These are phyloP conservation scores for Colletotrichum nymphaeae DNA, from an alignment of 2,329 filamentous ascomycete genomes.

Conservation along the genomic window DNA sequence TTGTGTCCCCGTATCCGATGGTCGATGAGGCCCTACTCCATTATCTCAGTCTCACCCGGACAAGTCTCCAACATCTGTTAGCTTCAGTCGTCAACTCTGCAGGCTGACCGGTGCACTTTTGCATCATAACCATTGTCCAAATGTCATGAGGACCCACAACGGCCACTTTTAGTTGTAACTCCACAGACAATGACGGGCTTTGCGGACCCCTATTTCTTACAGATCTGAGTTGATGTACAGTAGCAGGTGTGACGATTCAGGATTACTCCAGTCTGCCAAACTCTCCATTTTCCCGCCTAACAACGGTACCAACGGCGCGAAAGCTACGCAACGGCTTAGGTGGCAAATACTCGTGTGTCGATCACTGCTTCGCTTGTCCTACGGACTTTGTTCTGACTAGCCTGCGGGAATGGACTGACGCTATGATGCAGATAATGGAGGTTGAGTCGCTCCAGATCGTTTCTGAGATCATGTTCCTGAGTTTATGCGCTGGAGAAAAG, in stretches of 20 bases:
- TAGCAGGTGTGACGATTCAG: neutral
- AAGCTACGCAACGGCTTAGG: slow-evolving; percentile 8
- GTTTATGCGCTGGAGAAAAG: neutral
- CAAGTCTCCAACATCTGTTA: neutral
- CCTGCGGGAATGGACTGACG: neutral
- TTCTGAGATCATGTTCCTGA: neutral
- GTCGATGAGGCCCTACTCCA: neutral
- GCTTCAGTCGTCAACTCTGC: neutral
- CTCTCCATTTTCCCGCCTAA: neutral
- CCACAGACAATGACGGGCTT: neutral
- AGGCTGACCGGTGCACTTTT: slow-evolving; percentile 10
- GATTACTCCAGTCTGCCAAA: neutral
- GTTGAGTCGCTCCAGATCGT: neutral
- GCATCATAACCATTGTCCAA: slow-evolving; percentile 1
- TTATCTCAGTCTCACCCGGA: neutral
- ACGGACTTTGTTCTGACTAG: neutral
- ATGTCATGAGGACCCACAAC: neutral
- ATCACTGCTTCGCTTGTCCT: neutral
- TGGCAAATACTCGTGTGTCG: slow-evolving; percentile 28
- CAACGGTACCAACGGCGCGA: slow-evolving; percentile 11
- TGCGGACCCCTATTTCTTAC: neutral
- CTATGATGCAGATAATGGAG: slow-evolving; percentile 20
- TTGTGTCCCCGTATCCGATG: neutral
- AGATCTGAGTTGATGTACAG: neutral
- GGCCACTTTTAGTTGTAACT: neutral